A percentile compares a stretch with the other conserved stretches of the same genome.
phyloP scores from a whole-genome alignment of 768 basidiomycete genomes.

The Coprinellus micaceus region DNA sequence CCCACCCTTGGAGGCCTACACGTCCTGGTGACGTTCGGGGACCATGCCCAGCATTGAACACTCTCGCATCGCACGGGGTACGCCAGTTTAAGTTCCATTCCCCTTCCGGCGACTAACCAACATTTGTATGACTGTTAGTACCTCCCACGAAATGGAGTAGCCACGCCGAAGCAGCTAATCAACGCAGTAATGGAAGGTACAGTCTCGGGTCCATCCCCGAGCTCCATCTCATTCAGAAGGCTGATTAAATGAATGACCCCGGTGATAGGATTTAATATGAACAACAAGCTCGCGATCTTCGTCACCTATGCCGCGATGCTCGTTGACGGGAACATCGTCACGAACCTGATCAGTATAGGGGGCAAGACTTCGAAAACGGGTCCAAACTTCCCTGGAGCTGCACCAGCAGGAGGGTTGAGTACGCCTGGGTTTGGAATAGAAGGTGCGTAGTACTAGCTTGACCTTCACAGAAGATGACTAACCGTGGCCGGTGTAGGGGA shows the following conservation, averaged over 20 bases:
- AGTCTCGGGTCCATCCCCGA: neutral
- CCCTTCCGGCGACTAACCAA: neutral
- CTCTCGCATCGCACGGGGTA: conserved; percentile 17
- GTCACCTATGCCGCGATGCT: conserved; percentile 6
- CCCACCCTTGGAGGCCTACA: conserved; percentile 9
- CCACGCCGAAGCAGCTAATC: conserved; percentile 14
- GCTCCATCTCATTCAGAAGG: neutral
- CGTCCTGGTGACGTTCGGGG: conserved; percentile 11
- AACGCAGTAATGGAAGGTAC: conserved; percentile 17
- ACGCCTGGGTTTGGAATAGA: conserved; percentile 4
- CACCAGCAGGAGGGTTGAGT: conserved; percentile 8
- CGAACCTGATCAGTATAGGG: conserved; percentile 10
- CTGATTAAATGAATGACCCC: neutral
- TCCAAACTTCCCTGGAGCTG: conserved; percentile 9
- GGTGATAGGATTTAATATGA: conserved; percentile 9
- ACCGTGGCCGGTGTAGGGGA: no score
- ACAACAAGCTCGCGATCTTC: conserved; percentile 2
- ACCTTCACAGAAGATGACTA: no score
- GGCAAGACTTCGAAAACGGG: conserved; percentile 5
- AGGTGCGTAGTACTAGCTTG: no score
- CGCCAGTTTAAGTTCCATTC: neutral
- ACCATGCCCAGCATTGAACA: conserved; percentile 18
- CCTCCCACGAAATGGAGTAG: conserved; percentile 14
- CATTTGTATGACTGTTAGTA: conserved; percentile 10
- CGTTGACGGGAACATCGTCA: conserved; percentile 8